Evolutionary conservation across 257 asterid species (phyloP), one percentile per base, ranked within the genome.

Genomic region (Forsythia suspensa): DNA sequence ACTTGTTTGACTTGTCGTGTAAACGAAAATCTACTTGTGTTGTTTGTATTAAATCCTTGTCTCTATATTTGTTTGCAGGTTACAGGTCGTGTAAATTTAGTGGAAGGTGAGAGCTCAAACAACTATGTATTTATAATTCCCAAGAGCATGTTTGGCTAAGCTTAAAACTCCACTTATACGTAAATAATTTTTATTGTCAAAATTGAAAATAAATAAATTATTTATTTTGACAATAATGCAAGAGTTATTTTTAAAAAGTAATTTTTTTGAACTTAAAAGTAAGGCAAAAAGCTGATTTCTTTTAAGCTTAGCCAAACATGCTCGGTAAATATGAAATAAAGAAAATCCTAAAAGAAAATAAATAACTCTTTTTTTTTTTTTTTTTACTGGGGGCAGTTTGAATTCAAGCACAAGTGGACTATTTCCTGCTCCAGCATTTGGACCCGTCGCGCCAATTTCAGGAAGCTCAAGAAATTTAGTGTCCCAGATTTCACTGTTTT

Each of bases 81-180:
- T 85, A 90, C 41, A 91, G 92, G 77, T 85, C 98, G 34, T 95
- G 99, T 79, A 85, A 78, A 81, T 95, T 91, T 80, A 79, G 89
- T 0, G 97, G 96, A 90, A 93, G 97, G 99, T 95, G 72, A 84
- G 90, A 46, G 52, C 52, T 46, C 52, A 13, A 44, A 44, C 16
- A 10, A 44, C 67, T 9, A 77, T 42, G 52, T 48, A 29, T 72
- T 55, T 71, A 0, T 66, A 36, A n/a, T 70, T 43, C 48, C 8
- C 3, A 44, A 21, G 7, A 21, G 55, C 34, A 42, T 71, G 52
- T 59, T 41, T 11, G 2, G 34, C 34, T 29, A 29, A 29, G 34
- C 34, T 29, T 29, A 29, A 29, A 41, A 41, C 44, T 41, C 8
- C 8, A 41, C 0, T 41, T 4, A 4, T 2, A 41, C 44, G 44